Evolutionary conservation across 1,139 yeast genomes (phyloP).

Genomic region (Protomyces arabidopsidicola): DNA sequence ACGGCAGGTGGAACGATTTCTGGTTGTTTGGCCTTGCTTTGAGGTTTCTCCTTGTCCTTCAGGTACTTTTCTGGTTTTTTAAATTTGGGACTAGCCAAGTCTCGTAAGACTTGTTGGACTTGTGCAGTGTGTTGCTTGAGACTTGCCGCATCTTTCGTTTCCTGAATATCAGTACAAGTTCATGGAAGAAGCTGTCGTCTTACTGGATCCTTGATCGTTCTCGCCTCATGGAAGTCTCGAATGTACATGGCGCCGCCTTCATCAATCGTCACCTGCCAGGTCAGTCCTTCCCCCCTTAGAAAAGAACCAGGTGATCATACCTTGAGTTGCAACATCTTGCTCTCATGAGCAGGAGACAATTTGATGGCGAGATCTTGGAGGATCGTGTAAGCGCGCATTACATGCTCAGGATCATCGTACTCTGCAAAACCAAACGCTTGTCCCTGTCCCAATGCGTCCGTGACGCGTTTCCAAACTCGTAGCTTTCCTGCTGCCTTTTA

Average conservation of each 20-base stretch:
- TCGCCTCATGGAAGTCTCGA: slow-evolving; percentile 2
- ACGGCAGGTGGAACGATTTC: not conserved
- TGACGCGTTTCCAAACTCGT: slow-evolving; percentile 31
- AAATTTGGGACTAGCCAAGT: slow-evolving; percentile 5
- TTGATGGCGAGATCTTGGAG: slow-evolving; percentile 30
- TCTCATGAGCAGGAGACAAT: slow-evolving; percentile 30
- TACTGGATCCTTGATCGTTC: not conserved
- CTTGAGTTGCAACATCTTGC: slow-evolving; percentile 16
- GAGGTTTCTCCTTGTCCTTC: not conserved
- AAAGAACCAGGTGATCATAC: not conserved
- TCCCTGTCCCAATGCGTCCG: slow-evolving; percentile 32
- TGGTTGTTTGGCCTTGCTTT: not conserved
- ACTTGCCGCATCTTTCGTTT: slow-evolving; percentile 11
- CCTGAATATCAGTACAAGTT: not conserved
- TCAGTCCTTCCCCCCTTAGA: not conserved
- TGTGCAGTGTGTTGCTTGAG: slow-evolving; percentile 1
- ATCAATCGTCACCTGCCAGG: slow-evolving; percentile 3
- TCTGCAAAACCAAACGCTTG: slow-evolving; percentile 33
- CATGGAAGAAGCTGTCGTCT: not conserved
- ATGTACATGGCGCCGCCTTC: slow-evolving; percentile 5
- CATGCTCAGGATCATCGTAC: slow-evolving; percentile 31
- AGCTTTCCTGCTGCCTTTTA: slow-evolving; percentile 35
- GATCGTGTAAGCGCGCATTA: slow-evolving; percentile 31
- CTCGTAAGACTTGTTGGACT: slow-evolving; percentile 8
- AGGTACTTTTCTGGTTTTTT: not conserved